Evolutionary conservation across 441 rosid genomes (phyloP), one percentile per base, ranked within the genome.

Genomic region (Jatropha podagrica): DNA sequence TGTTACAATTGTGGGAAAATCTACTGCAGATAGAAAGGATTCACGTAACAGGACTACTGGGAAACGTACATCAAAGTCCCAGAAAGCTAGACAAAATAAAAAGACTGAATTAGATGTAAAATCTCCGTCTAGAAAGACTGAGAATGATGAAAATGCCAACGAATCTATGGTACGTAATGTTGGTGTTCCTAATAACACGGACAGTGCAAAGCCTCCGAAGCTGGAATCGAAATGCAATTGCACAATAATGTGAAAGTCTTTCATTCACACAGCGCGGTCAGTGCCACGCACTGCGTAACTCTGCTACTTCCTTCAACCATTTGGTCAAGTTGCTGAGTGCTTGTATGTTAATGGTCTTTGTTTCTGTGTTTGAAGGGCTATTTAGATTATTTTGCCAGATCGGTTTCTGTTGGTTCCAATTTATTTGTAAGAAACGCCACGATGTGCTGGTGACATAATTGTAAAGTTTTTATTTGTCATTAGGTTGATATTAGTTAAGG

Each of bases 191-290:
- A 76, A 83, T 62, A 87, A 90, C 79, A 81, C 77, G 75, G 97
- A 91, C 74, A 87, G 83, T 48, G 27, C 73, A 76, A 88, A 96
- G 84, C 96, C 97, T 70, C 92, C 92, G 8, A 92, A 91, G 91
- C 91, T 92, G 62, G 97, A 96, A 82, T 89, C 92, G 56, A 96
- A 94, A 86, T 96, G 99, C 89, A 96, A 96, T 78, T 96, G 99
- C 95, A 82, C 95, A 73, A 91, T 96, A 85, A 92, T 96, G 98
- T 96, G 92, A 91, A 64, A 65, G 79, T 72, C 76, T 71, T 67
- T 71, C 75, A 59, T 62, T 72, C 75, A 60, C 63, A 40, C 74
- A 9, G 60, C 42, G 74, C 73, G 26, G 52, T 23, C 52, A 60
- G 71, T 17, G 68, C 61, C 78, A 44, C 2, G 7, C 65, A 40